Base-by-base conservation (phyloP, 2,329 filamentous ascomycete species). In the Trichoderma hamatum region DNA sequence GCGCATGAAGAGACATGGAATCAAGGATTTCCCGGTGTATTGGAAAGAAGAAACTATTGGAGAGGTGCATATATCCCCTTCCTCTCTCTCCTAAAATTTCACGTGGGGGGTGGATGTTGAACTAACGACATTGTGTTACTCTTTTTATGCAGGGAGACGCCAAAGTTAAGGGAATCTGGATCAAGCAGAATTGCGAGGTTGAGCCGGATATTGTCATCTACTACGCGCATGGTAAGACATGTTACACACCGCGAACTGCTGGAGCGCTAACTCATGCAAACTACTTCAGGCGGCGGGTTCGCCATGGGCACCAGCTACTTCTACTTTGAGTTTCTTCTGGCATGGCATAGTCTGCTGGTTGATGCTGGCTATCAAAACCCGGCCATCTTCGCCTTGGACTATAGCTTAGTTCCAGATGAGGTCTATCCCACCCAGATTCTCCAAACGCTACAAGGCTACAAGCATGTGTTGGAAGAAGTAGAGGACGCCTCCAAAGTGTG, bases 271-370 rank as follows among this genome's bases (percentile, higher is more conserved):
- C 28, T n/a, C 36, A 26, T 26, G 54, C 10, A 21, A 19, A 19
- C 49, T 46, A 43, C 46, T 66, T 26, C 51, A 91, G 89, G 91
- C 19, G 93, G 93, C 26, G 93, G 93, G 0, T 96, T 96, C 77
- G 88, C 88, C 7, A 92, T 96, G 89, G 93, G 93, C 3, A 93
- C 91, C 14, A 84, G 86, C 21, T 92, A 91, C 80, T 96, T 96
- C 78, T 96, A 96, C 77, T 86, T 94, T 43, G 93, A 96, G 75
- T 96, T 95, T 73, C 83, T 96, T 3, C 82, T 95, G 66, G 86
- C 88, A 10, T 93, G 90, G 90, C 81, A 92, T 14, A 83, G 84
- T 54, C 80, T 93, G 21, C 83, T 96, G 49, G 84, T 87, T 67
- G 80, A 85, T 63, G 82, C 84, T 21, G 91, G 90, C 1, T 95